A percentile compares a stretch with the other conserved stretches of the same genome.
phyloP scores from a whole-genome alignment of 768 basidiomycete genomes.

The Xerocomellus chrysenteron region DNA sequence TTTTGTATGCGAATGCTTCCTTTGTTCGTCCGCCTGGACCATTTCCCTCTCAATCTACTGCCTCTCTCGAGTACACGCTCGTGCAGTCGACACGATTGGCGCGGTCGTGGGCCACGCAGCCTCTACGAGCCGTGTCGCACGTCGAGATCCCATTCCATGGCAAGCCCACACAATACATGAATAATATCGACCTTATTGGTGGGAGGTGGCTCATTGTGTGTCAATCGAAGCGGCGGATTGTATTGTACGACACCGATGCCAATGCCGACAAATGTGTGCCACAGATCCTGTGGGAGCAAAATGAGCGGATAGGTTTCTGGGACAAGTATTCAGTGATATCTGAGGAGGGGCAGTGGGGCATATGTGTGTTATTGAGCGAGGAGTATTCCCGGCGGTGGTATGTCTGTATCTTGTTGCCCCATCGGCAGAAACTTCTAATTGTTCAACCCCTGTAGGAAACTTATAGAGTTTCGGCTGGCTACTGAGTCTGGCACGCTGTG shows the following conservation, averaged over 20 bases:
- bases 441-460: not conserved
- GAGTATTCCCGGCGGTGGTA: not conserved
- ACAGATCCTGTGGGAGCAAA: not conserved
- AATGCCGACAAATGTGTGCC: not conserved
- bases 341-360: not conserved
- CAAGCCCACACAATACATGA: not conserved
- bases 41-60: not conserved
- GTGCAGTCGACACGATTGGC: not conserved
- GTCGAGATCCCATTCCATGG: not conserved
- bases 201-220: slow-evolving; percentile 3
- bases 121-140: not conserved
- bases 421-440: not conserved
- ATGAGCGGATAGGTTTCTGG: not conserved
- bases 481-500: no score
- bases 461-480: not conserved
- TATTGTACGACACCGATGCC: not conserved
- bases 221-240: not conserved
- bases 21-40: not conserved
- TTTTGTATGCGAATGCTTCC: not conserved
- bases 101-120: not conserved
- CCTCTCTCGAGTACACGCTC: not conserved
- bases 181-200: not conserved
- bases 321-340: not conserved
- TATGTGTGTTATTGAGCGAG: not conserved
- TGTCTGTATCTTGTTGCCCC: not conserved